phyloP scores from a whole-genome alignment of 148 eudicot genomes.

The Chenopodium quinoa region DNA sequence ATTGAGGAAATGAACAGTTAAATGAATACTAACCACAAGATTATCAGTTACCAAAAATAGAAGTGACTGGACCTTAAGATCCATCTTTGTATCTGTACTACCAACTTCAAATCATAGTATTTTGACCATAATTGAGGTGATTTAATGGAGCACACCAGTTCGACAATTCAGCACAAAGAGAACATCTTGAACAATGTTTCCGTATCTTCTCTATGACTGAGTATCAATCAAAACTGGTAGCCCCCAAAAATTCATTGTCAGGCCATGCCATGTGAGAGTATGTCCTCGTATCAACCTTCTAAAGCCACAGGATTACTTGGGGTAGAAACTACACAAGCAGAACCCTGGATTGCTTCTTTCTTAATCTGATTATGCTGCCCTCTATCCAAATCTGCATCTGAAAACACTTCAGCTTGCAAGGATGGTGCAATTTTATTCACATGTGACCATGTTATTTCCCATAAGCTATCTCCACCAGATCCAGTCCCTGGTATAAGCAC shows the following conservation, averaged over 20 bases:
- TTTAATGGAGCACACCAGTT: background rate
- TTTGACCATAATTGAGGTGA: background rate
- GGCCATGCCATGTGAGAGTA: background rate
- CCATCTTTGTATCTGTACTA: background rate
- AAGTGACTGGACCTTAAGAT: background rate
- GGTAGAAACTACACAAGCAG: constrained; percentile 7
- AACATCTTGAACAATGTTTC: background rate
- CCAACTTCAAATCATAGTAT: background rate
- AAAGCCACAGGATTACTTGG: constrained; percentile 28
- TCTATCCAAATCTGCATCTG: constrained; percentile 30
- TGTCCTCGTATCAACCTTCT: constrained; percentile 17
- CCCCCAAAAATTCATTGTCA: background rate
- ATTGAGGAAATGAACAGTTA: background rate
- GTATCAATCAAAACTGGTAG: background rate
- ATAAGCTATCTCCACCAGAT: constrained; percentile 55
- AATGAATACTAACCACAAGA: constrained; percentile 6
- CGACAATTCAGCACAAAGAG: too few relatives aligned
- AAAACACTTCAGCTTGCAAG: constrained; percentile 53
- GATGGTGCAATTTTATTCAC: constrained; percentile 60
- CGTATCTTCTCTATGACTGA: background rate
- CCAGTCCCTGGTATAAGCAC: constrained; percentile 51
- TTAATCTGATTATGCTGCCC: constrained; percentile 6
- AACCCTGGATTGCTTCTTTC: constrained; percentile 8
- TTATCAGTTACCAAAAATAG: too few relatives aligned
- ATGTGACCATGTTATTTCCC: constrained; percentile 75